Base-by-base conservation (phyloP, 140 eudicot genomes). In the Ambrosia hybrid region DNA sequence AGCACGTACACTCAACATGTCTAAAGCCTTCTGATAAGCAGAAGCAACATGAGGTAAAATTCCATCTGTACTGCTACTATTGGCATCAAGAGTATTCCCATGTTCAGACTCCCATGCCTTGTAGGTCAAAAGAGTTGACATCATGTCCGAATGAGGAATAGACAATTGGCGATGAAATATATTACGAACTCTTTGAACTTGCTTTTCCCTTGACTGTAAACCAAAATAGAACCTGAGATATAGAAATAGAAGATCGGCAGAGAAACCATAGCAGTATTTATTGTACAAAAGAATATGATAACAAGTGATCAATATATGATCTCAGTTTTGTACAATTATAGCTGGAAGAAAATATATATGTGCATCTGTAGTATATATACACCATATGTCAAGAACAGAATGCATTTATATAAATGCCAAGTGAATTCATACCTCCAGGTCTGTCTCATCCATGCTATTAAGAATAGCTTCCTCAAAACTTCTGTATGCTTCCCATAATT, bases 51-150 rank as follows among this genome's bases (percentile, higher is more conserved):
- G 82, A 59, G 96, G 65, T 36, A 90, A 45, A 58, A 93, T 71
- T 39, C 88, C 91, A 74, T 84, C 92, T 76, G 84, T 79, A 70
- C 79, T 82, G 73, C 82, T 69, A 65, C 73, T 73, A 76, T 70
- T 76, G 57, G 21, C 65, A 83, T 84, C 94, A 72, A 75, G 68
- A 51, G 48, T 72, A 55, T 37, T 64, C 67, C 97, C 97, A 13
- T 83, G 82, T 72, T 84, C 84, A 11, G 88, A 81, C 85, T 90
- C 97, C 99, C 99, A 94, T 62, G 86, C 67, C 82, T 90, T 88
- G 79, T 90, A 94, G 53, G 81, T 64, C 6, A 78, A 80, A 68
- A 94, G 96, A 73, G 82, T 87, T 74, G 87, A 78, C 62, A 3
- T 74, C 51, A 82, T 16, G 78, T 88, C 87, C 26, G 34, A 57